phyloP scores from a whole-genome alignment of 2,329 filamentous ascomycete species.

The Fusarium sp. region DNA sequence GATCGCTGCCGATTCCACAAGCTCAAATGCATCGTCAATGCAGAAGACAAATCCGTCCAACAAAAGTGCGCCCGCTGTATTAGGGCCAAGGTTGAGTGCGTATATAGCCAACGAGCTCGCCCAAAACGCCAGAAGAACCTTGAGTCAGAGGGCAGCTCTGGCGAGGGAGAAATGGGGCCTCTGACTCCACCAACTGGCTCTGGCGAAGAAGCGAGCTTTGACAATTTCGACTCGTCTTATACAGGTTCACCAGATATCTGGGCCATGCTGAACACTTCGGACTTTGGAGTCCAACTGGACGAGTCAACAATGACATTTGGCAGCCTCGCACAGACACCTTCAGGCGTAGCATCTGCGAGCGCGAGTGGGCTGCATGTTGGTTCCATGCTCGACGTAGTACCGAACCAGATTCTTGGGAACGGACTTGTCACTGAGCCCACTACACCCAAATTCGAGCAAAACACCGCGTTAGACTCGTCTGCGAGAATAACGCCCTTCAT shows the following conservation, averaged over 20 bases:
- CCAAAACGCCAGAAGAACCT: background rate
- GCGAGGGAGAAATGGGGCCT: background rate
- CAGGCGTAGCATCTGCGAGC: background rate
- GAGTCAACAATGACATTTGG: background rate
- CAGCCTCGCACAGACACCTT: background rate
- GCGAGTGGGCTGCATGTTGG: background rate
- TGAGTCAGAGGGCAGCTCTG: background rate
- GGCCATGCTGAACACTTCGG: background rate
- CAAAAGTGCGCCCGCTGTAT: background rate
- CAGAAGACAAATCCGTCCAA: background rate
- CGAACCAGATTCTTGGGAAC: background rate
- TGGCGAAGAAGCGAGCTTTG: background rate
- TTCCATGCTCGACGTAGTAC: background rate
- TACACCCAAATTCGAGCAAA: background rate
- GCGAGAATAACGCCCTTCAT: background rate
- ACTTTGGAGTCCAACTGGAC: background rate
- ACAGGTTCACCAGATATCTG: background rate
- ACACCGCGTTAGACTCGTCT: rapidly evolving
- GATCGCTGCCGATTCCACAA: background rate
- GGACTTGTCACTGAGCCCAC: background rate
- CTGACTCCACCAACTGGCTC: background rate
- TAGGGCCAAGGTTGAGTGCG: background rate
- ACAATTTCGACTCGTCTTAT: background rate
- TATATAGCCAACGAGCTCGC: background rate
- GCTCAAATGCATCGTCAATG: background rate